Base-by-base conservation (phyloP, 1,284 basidiomycete genomes). In the Sanghuangporus sanghuang region DNA sequence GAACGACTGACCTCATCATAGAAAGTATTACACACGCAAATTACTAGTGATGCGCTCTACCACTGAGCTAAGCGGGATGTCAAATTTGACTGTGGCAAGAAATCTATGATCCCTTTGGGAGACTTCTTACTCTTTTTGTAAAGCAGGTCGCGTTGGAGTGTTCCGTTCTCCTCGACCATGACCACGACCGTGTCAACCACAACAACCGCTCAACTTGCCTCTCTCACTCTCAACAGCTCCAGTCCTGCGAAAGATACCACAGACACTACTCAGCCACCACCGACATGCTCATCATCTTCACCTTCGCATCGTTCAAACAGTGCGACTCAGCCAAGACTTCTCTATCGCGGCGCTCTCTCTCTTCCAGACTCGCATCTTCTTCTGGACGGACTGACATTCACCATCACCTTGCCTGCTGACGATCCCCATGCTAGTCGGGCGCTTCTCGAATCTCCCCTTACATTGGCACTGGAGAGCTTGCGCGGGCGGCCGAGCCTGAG, bases 381-480 rank as follows among this genome's bases (percentile, higher is more conserved):
- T 2, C 82, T 92, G 39, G 90, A 92, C 68, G 90, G 90, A 7
- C 71, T 92, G 32, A 86, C 87, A 2, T 92, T 92, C 69, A 80
- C 81, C 1, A 81, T 73, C 16, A 73, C 70, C 8, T 68, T 65
- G n/a, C 66, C 48, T 23, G 75, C 76, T 16, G 70, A 81, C 16
- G 78, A 81, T 62, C 77, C 78, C 2, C 77, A 77, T 0, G 73
- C 71, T 2, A 50, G 69, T 21, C 42, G 64, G 11, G 67, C 73
- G 18, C 74, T 92, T 6, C 77, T 92, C 27, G 76, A 86, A 59
- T 89, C 88, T 64, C 85, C 86, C 0, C 76, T 92, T 9, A 86
- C 89, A 1, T 73, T 92, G 32, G 86, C 88, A 0, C 70, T 92
- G 59, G 90, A 92, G 74, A 90, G 84, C 73, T 89, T 92, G 88